These are phyloP conservation scores for Mycena maculata DNA, from an alignment of 768 basidiomycete species.

Conservation along the genomic window DNA sequence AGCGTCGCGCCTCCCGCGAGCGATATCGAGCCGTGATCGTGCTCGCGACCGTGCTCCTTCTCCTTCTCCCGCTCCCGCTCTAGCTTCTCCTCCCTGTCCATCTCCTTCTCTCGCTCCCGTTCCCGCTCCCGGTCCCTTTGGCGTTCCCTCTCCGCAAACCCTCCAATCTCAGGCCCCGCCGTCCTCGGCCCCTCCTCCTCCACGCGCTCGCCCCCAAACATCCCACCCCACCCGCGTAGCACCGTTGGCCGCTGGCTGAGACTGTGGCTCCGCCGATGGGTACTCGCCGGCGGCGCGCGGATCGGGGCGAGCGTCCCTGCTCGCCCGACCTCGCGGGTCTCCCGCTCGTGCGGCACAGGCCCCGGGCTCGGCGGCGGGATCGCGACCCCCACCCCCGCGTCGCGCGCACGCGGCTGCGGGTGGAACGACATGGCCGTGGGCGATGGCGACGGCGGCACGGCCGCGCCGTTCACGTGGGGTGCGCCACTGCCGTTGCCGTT, in stretches of 20 bases:
- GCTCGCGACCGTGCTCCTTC: conserved; percentile 45
- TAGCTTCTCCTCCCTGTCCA: conserved; percentile 55
- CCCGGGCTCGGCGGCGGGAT: conserved; percentile 44
- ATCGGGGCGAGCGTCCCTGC: conserved; percentile 56
- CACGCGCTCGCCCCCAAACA: conserved; percentile 62
- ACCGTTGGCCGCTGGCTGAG: conserved; percentile 78
- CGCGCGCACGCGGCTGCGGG: conserved; percentile 72
- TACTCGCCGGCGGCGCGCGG: conserved; percentile 79
- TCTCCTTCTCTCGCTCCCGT: conserved; percentile 56
- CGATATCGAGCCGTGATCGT: conserved; percentile 44
- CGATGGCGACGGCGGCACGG: conserved; percentile 55
- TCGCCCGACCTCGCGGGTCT: conserved; percentile 21
- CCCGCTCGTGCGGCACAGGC: conserved; percentile 25
- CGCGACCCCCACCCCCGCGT: conserved; percentile 66
- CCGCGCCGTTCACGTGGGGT: conserved; percentile 4
- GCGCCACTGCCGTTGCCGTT: conserved; percentile 13
- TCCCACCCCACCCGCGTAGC: conserved; percentile 66
- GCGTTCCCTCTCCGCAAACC: conserved; percentile 59
- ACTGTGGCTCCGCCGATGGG: conserved; percentile 86
- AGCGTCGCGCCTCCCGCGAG: conserved; percentile 75
- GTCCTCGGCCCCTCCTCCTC: conserved; percentile 67
- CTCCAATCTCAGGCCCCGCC: conserved; percentile 71
- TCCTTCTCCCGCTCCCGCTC: conserved; percentile 54
- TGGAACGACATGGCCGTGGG: conserved; percentile 71
- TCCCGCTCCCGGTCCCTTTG: conserved; percentile 29